These are phyloP conservation scores for Suillus paluster DNA, from an alignment of 768 basidiomycete genomes.

Conservation along the genomic window DNA sequence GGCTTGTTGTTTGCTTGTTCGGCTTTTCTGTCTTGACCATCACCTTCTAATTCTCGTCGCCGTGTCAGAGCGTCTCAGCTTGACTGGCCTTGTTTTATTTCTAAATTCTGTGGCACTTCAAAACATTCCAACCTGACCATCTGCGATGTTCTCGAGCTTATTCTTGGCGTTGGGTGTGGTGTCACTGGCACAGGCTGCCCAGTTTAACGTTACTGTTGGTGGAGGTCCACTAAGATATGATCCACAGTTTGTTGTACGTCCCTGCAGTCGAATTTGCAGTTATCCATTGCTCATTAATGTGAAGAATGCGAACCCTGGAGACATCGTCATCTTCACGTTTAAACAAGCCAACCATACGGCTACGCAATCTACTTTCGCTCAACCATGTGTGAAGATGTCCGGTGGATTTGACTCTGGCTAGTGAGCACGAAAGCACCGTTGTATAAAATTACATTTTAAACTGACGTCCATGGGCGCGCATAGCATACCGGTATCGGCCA, in stretches of 20 bases:
- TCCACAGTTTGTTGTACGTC: constrained; percentile 29
- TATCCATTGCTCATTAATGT: background rate
- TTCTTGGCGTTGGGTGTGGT: constrained; percentile 5
- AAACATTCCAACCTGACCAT: constrained; percentile 1
- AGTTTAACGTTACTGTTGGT: constrained; percentile 20
- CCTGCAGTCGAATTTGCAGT: background rate
- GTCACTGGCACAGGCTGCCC: constrained; percentile 13
- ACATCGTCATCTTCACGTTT: constrained; percentile 55
- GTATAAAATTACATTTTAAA: background rate
- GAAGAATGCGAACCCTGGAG: constrained; percentile 51
- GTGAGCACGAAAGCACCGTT: constrained; percentile 39
- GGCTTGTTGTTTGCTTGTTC: background rate
- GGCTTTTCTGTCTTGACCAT: background rate
- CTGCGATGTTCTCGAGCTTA: constrained; percentile 6
- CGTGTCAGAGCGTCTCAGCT: constrained; percentile 15
- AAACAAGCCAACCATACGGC: constrained; percentile 62
- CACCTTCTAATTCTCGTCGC: constrained; percentile 7
- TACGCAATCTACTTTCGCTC: constrained; percentile 57
- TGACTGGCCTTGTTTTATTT: constrained; percentile 13
- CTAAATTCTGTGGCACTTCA: background rate
- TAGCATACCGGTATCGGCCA: constrained; percentile 53
- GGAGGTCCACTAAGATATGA: constrained; percentile 16
- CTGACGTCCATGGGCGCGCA: constrained; percentile 25
- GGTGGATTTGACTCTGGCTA: constrained; percentile 64
- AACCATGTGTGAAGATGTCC: constrained; percentile 46